These are phyloP conservation scores for Protomyces macrosporus DNA, from an alignment of 1,139 yeast species.

Conservation along the genomic window DNA sequence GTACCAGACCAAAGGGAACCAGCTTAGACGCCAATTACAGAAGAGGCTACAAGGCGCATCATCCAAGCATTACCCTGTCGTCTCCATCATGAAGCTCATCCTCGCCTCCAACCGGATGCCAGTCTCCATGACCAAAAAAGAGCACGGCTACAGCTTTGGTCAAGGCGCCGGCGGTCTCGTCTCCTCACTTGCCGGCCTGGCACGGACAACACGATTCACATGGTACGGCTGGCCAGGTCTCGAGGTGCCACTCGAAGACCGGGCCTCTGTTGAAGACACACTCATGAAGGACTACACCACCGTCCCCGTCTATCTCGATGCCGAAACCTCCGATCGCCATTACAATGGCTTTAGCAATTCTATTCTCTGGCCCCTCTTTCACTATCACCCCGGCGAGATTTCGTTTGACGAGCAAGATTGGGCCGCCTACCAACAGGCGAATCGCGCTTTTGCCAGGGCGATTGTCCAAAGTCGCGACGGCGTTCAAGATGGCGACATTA, in stretches of 20 bases:
- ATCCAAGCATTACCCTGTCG: background rate
- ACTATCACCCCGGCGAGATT: constrained; percentile 99
- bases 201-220: constrained; percentile 77
- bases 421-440: constrained; percentile 97
- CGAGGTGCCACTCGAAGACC: constrained; percentile 76
- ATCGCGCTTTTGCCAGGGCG: constrained; percentile 69
- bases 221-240: constrained; percentile 98
- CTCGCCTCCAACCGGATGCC: constrained; percentile 95
- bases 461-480: constrained; percentile 50
- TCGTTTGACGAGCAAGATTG: constrained; percentile 95
- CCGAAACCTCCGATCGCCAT: constrained; percentile 87
- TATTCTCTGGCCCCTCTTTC: constrained; percentile 96
- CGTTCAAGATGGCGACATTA: constrained; percentile 76
- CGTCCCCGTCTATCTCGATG: constrained; percentile 80
- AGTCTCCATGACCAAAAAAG: constrained; percentile 71
- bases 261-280: constrained; percentile 61
- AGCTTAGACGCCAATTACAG: no score
- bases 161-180: constrained; percentile 98
- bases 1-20: no score
- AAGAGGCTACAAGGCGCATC: background rate
- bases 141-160: constrained; percentile 57
- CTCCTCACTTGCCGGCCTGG: constrained; percentile 88
- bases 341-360: constrained; percentile 92
- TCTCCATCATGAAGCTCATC: constrained; percentile 37
- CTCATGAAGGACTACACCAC: constrained; percentile 75